phyloP scores from a whole-genome alignment of 164 flowering plant species.

The Aristolochia fimbriata region DNA sequence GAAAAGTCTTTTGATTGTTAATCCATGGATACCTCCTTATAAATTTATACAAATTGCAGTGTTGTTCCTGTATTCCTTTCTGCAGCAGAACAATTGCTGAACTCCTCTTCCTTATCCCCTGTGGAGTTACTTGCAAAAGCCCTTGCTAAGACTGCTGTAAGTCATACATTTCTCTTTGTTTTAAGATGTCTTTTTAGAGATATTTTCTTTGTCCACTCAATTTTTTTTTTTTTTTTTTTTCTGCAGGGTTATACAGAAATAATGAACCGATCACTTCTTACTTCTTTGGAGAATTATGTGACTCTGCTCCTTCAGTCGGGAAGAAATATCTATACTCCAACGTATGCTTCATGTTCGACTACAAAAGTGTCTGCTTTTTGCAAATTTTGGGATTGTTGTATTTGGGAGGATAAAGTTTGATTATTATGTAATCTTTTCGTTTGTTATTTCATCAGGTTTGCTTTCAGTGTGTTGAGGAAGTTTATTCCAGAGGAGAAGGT shows the following conservation, averaged over 20 bases:
- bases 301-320: slow-evolving; percentile 76
- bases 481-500: slow-evolving; percentile 88
- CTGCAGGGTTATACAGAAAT: slow-evolving; percentile 87
- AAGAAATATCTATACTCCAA: slow-evolving; percentile 52
- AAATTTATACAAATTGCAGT: slow-evolving; percentile 32
- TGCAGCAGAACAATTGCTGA: slow-evolving; percentile 74
- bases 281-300: slow-evolving; percentile 67
- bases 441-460: slow-evolving; percentile 35
- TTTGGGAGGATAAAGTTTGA: neutral
- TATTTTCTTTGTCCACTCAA: too few species aligned
- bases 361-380: neutral
- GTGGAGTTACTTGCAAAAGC: slow-evolving; percentile 90
- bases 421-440: neutral
- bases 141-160: slow-evolving; percentile 81
- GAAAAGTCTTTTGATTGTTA: too few species aligned
- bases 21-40: too few species aligned
- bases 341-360: slow-evolving; percentile 38
- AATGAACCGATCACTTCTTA: slow-evolving; percentile 76
- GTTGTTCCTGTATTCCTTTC: slow-evolving; percentile 83
- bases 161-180: slow-evolving; percentile 12
- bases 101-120: slow-evolving; percentile 52
- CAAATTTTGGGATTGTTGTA: neutral
- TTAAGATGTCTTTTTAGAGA: neutral
- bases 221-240: neutral
- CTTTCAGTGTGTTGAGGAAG: slow-evolving; percentile 54